Evolutionary conservation across 371 early-diverging fungal genomes (phyloP).

Genomic region (Parasitella parasitica): DNA sequence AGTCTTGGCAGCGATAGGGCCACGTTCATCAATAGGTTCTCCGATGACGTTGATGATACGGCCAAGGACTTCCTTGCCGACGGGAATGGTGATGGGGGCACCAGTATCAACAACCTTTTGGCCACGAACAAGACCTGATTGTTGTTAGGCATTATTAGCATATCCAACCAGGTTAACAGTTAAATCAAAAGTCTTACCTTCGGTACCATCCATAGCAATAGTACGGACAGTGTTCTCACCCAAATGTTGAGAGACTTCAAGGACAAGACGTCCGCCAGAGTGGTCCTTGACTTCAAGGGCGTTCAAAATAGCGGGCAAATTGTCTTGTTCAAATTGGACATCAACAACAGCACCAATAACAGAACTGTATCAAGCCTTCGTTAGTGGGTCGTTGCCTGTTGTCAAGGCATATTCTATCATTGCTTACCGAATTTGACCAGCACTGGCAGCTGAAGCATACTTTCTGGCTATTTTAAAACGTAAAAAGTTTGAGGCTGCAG

Average conservation of each 20-base stretch:
- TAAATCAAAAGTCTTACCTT: constrained; percentile 21
- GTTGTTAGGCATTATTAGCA: no score
- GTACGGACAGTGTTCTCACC: no score
- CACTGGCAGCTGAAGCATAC: constrained; percentile 36
- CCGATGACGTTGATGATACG: no score
- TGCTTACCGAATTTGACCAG: constrained; percentile 51
- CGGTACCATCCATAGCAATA: constrained; percentile 98
- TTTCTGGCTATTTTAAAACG: constrained; percentile 37
- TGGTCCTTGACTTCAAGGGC: constrained; percentile 92
- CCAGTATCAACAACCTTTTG: no score
- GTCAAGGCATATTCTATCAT: neutral
- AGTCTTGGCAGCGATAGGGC: constrained; percentile 92
- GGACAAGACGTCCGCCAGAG: constrained; percentile 82
- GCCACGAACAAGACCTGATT: constrained; percentile 93
- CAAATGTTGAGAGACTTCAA: constrained; percentile 96
- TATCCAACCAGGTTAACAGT: no score
- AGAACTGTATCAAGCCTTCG: no score
- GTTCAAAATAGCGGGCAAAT: constrained; percentile 94
- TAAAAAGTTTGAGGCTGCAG: no score
- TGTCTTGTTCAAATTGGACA: constrained; percentile 93
- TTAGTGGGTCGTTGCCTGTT: neutral
- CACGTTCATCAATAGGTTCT: constrained; percentile 97
- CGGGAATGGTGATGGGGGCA: no score
- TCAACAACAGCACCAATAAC: constrained; percentile 99
- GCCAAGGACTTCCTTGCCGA: no score